phyloP scores from a whole-genome alignment of 768 basidiomycete species.

The Atractiella rhizophila region DNA sequence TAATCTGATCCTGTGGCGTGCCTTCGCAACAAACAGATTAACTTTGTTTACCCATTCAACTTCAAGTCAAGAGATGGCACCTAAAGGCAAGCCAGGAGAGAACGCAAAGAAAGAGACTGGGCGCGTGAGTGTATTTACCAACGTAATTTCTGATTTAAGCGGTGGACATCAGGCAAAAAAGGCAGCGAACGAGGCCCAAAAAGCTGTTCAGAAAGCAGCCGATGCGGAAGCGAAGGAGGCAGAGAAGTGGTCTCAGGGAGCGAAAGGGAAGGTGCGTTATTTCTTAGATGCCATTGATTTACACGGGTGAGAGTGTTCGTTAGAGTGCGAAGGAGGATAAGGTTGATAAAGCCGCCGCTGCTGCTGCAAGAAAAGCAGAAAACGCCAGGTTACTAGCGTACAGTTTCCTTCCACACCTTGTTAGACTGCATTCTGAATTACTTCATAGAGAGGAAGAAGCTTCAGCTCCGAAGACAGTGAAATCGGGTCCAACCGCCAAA shows the following conservation, averaged over 20 bases:
- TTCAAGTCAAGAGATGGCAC: no score
- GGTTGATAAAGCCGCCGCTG: constrained; percentile 6
- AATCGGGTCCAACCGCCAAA: constrained; percentile 12
- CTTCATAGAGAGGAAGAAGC: constrained; percentile 13
- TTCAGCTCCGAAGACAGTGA: constrained; percentile 13
- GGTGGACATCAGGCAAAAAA: no score
- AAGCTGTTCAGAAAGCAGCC: background rate
- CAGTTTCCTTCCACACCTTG: background rate
- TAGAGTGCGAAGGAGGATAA: constrained; percentile 9
- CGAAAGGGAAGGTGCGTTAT: constrained; percentile 6
- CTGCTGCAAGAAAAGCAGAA: constrained; percentile 11
- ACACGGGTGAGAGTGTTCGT: constrained; percentile 3
- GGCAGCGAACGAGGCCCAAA: no score
- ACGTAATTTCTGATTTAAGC: no score
- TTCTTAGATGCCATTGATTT: no score
- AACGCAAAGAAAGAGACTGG: no score
- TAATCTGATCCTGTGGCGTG: no score
- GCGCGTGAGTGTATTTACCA: no score
- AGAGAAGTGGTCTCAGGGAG: constrained; percentile 14
- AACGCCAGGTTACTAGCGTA: constrained; percentile 14
- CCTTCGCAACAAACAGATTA: no score
- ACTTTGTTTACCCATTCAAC: no score
- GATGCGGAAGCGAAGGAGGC: constrained; percentile 13
- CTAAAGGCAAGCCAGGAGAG: no score
- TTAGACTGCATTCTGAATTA: background rate